A percentile compares a stretch with the other conserved stretches of the same genome.
These are phyloP conservation scores for Starmerella vaccinii DNA, from an alignment of 805 yeast genomes.

Conservation along the genomic window DNA sequence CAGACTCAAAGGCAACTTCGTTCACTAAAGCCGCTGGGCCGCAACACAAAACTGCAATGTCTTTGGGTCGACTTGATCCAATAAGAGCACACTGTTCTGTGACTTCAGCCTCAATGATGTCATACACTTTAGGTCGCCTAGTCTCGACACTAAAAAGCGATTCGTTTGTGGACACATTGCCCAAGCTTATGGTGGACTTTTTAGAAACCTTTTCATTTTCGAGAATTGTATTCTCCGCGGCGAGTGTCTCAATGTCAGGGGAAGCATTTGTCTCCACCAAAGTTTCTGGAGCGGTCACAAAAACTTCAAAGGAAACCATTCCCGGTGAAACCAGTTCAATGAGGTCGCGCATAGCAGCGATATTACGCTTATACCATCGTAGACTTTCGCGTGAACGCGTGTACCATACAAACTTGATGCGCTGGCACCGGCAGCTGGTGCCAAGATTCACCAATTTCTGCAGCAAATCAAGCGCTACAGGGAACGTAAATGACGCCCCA, in stretches of 20 bases:
- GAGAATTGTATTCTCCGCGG: not conserved
- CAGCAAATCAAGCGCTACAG: not conserved
- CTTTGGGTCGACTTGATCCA: not conserved
- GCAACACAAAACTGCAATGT: not conserved
- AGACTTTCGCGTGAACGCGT: slow-evolving; percentile 1
- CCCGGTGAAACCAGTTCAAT: not conserved
- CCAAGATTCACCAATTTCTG: not conserved
- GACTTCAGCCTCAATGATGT: not conserved
- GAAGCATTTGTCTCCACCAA: not conserved
- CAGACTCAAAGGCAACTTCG: slow-evolving; percentile 2
- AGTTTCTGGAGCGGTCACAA: not conserved
- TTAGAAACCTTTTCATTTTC: not conserved
- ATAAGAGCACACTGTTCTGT: not conserved
- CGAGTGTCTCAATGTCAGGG: not conserved
- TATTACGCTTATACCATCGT: not conserved
- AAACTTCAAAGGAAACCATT: not conserved
- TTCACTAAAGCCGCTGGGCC: not conserved
- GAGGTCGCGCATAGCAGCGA: not conserved
- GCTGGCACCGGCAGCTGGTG: not conserved
- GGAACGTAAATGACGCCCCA: slow-evolving; percentile 2
- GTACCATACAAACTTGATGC: slow-evolving; percentile 1
- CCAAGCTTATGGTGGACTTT: not conserved
- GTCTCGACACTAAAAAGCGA: not conserved
- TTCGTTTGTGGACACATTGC: not conserved
- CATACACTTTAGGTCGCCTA: not conserved